Evolutionary conservation across 1,284 basidiomycete species (phyloP), one percentile per base, ranked within the genome.

Genomic region (Schizophyllum amplum): DNA sequence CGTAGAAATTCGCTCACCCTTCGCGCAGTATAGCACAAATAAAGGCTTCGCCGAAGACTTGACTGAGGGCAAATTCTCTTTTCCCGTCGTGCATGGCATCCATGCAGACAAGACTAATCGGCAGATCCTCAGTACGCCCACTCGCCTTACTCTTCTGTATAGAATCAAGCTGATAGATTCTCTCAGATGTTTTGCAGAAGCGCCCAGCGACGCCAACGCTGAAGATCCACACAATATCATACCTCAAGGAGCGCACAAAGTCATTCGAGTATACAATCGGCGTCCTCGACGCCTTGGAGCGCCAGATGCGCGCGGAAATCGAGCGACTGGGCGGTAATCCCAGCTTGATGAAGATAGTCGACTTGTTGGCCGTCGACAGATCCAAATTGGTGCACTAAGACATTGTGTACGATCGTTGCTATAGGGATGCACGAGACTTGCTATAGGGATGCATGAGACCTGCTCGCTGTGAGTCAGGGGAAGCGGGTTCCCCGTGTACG

Each of bases 1-100:
- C 48, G 11, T 20, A 22, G 2, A 4, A 25, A 26, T 47, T 4
- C 7, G 22, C 7, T 25, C 42, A 20, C 47, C 58, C 17, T 46
- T 52, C 57, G 48, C 11, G 1, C 63, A 95, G 88, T 98, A 98
- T 66, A 79, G 87, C 1, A 78, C 83, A 33, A 94, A 96, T 73
- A 98, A 98, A 72, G 94, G 94, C 4, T 98, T 92, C 67, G 91
- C 90, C 5, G 95, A 98, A 72, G 95, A 98, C 66, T 76, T 98
- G 6, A 92, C 92, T 0, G 95, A 98, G 71, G 95, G 95, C 1
- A 98, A 98, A 69, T 98, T 98, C 71, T 93, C 90, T 17, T 98
- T 98, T 69, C 94, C 94, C 0, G 81, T 98, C 57, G 88, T 98
- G 0, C 95, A 98, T 66, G 85, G 88, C 13, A 86, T 98, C 25